Percentiles rank a stretch among this genome's conserved stretches.
phyloP scores from a whole-genome alignment of 2,329 filamentous ascomycete genomes.

The Penicillium sp. region DNA sequence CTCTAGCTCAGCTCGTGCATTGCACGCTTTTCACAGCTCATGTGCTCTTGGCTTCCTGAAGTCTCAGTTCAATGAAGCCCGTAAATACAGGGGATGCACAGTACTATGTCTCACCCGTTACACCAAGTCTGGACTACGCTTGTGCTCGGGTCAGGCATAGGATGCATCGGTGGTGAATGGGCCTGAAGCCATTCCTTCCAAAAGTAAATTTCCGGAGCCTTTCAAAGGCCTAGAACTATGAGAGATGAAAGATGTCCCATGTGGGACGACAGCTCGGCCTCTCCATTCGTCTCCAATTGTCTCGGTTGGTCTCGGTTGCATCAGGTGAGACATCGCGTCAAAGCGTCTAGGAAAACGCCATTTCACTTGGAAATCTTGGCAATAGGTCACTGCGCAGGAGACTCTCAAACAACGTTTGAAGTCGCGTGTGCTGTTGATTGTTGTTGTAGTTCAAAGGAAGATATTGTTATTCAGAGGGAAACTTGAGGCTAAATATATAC shows the following conservation, averaged over 20 bases:
- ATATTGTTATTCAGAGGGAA: too few species aligned
- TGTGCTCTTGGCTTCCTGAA: too few species aligned
- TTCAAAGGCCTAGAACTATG: neutral
- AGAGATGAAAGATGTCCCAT: neutral
- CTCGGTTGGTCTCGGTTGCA: neutral
- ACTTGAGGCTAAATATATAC: too few species aligned
- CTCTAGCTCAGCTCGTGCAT: too few species aligned
- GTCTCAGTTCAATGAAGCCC: neutral
- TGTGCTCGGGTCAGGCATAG: neutral
- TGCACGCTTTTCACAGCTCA: too few species aligned
- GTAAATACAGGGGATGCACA: neutral
- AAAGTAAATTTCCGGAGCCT: neutral
- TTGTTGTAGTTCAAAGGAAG: too few species aligned
- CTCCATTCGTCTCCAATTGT: neutral
- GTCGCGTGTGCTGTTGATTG: too few species aligned
- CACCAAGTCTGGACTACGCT: neutral
- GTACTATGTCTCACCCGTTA: neutral
- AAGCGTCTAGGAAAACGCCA: neutral
- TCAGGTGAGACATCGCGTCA: neutral
- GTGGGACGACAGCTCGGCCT: neutral
- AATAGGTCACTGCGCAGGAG: too few species aligned
- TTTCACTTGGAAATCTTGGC: too few species aligned
- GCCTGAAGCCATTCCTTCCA: neutral
- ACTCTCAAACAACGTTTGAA: too few species aligned
- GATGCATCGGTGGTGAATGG: neutral